phyloP scores from a whole-genome alignment of 1,284 basidiomycete species.

The Bondarzewia mesenterica region DNA sequence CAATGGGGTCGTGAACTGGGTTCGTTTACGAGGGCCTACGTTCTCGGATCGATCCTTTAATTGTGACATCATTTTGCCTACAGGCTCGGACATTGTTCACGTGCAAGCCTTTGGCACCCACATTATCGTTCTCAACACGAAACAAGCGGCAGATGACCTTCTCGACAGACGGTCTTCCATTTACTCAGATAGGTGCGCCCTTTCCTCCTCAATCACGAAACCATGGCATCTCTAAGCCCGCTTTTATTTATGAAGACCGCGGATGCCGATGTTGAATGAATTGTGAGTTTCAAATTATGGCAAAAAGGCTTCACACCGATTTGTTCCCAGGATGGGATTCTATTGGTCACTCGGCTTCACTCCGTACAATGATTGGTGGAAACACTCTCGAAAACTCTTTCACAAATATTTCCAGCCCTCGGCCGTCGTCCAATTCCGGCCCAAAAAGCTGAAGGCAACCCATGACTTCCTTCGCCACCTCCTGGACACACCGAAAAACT shows the following conservation, averaged over 20 bases:
- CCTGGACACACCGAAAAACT: constrained; percentile 11
- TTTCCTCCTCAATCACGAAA: neutral
- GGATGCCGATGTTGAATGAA: constrained; percentile 16
- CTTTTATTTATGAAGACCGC: constrained; percentile 1
- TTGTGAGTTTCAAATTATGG: constrained; percentile 7
- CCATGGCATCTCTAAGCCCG: neutral
- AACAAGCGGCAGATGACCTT: constrained; percentile 16
- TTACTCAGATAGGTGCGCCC: constrained; percentile 15
- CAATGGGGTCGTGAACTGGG: constrained; percentile 13
- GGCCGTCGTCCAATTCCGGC: constrained; percentile 13
- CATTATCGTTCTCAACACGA: constrained; percentile 16
- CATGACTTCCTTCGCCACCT: constrained; percentile 14
- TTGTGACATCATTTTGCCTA: neutral
- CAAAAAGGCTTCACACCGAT: neutral
- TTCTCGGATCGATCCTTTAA: neutral
- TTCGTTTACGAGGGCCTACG: no score
- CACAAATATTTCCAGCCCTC: constrained; percentile 14
- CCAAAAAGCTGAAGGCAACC: constrained; percentile 13
- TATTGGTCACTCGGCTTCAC: constrained; percentile 15
- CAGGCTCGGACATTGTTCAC: constrained; percentile 16
- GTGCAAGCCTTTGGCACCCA: constrained; percentile 14
- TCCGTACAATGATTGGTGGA: constrained; percentile 16
- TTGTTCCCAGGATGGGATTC: constrained; percentile 13
- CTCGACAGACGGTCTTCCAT: constrained; percentile 17
- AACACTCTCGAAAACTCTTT: constrained; percentile 12